These are phyloP conservation scores for Phytophthora chlamydospora DNA, from an alignment of 352 stramenopile species.

Conservation along the genomic window DNA sequence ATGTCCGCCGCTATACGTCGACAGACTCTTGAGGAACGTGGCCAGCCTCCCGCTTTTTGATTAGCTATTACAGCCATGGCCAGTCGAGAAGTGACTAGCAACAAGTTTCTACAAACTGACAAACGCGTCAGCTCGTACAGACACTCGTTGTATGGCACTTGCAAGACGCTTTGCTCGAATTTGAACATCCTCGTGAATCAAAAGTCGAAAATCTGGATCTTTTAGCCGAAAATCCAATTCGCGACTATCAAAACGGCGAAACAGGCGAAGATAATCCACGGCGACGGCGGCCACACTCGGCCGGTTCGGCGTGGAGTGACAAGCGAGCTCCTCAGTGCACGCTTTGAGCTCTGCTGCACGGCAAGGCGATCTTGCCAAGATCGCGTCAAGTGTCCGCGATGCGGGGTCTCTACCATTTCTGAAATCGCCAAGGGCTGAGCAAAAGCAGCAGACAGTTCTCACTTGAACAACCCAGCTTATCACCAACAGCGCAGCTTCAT, in stretches of 20 bases:
- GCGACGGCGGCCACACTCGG: background rate
- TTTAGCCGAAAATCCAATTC: constrained; percentile 30
- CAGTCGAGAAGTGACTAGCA: background rate
- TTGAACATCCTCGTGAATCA: no score
- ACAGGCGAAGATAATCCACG: constrained; percentile 16
- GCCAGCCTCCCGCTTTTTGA: background rate
- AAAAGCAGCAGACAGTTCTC: constrained; percentile 5
- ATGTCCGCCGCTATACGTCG: no score
- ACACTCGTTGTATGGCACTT: background rate
- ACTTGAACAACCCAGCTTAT: constrained; percentile 2
- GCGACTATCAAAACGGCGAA: constrained; percentile 23
- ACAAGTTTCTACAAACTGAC: background rate
- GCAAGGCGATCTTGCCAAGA: constrained; percentile 13
- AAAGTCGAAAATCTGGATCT: constrained; percentile 16
- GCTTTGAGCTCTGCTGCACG: background rate
- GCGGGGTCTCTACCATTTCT: constrained; percentile 19
- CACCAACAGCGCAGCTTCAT: constrained; percentile 1
- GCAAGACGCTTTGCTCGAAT: no score
- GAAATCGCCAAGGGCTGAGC: constrained; percentile 13
- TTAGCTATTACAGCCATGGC: background rate
- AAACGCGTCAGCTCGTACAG: constrained; percentile 14
- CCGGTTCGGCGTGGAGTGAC: background rate
- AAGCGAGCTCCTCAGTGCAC: background rate
- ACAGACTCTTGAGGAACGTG: no score
- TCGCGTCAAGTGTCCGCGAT: background rate